Evolutionary conservation across 306 rosid genomes (phyloP), one percentile per base, ranked within the genome.

Genomic region (Corylus heterophylla): DNA sequence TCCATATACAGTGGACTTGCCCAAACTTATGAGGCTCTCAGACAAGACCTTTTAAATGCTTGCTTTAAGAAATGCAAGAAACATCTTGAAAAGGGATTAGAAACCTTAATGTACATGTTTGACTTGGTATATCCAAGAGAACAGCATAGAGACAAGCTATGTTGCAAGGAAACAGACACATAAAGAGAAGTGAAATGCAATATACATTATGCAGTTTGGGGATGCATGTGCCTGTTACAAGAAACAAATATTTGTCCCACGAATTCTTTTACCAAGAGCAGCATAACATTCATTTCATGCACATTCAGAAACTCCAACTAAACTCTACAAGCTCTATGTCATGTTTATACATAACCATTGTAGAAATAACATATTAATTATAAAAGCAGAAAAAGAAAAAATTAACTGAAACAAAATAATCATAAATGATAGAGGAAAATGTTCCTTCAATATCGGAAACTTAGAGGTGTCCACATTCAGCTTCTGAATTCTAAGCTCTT

Each of bases 241-340:
- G 54, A 5, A 18, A 55, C 22, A 6, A n/a, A 56, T 39, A 8
- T 17, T 25, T 37, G 47, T 69, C 49, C 69, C 49, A 25, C 2
- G 25, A 22, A 25, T 37, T 14, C 13, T 58, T n/a, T 42, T 17
- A 68, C 12, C 49, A 59, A 47, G 37, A 18, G 47, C 73, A 76
- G 5, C 44, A 37, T 37, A 29, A 55, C 61, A 63, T 54, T 70
- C 54, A 63, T 63, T 61, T 27, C 35, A 50, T 20, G 35, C 49
- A 37, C 62, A 27, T 66, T 66, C 45, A 69, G 56, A 61, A 71
- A 63, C 61, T 16, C 55, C 49, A 63, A 62, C 52, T 69, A 48
- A 76, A 73, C 12, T 61, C 75, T 54, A 70, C 68, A 59, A 42
- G 52, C 42, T 47, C 69, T 16, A 71, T 31, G 54, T 48, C 17